Conservation (phyloP, 2,329 filamentous ascomycete genomes). For the Alternaria panax region DNA sequence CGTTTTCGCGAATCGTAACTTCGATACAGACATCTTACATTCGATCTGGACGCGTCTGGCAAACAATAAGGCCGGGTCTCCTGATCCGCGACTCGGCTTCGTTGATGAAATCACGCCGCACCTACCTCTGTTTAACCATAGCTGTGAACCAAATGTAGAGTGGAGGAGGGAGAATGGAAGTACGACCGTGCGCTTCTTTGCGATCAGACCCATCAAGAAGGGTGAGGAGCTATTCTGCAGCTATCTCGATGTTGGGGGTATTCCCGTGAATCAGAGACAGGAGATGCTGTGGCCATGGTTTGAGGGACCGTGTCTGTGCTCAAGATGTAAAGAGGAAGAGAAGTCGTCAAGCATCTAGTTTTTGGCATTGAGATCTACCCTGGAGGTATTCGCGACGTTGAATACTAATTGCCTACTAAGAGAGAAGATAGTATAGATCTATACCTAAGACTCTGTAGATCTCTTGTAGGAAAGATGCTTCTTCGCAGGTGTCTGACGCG, state of each 20-base stretch:
- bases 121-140: constrained; percentile 46
- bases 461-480: not conserved
- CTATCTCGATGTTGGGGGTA: constrained; percentile 14
- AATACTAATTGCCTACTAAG: not conserved
- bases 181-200: constrained; percentile 20
- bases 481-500: not conserved
- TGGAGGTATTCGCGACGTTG: not conserved
- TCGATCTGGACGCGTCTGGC: constrained; percentile 42
- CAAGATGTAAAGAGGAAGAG: constrained; percentile 12
- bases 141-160: constrained; percentile 41
- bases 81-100: constrained; percentile 28
- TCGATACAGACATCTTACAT: constrained; percentile 43
- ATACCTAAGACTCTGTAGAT: not conserved
- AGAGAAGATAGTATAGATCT: not conserved
- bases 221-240: constrained; percentile 25
- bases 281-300: constrained; percentile 26
- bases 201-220: constrained; percentile 3
- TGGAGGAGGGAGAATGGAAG: constrained; percentile 20
- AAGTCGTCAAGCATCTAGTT: not conserved
- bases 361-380: not conserved
- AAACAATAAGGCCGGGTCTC: constrained; percentile 45
- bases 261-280: constrained; percentile 10
- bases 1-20: constrained; percentile 19
- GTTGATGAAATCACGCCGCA: constrained; percentile 39
- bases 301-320: constrained; percentile 19